Conservation (phyloP, 257 asterid species). For the Jasminum sambac region DNA sequence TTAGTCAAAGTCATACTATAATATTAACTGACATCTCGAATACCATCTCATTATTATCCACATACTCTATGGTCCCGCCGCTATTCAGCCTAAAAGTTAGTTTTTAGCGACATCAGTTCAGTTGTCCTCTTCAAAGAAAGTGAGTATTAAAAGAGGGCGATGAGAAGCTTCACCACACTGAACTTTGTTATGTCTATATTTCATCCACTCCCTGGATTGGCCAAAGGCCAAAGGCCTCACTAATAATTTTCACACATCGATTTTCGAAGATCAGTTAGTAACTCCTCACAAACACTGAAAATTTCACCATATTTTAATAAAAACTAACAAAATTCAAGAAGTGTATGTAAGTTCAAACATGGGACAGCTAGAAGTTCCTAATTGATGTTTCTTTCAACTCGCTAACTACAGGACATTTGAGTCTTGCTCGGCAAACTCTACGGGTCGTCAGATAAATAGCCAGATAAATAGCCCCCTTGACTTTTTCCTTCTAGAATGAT, state of each 20-base stretch:
- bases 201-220: neutral
- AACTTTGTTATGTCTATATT: neutral
- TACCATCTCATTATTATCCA: no score
- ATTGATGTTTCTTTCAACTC: neutral
- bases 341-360: neutral
- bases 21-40: no score
- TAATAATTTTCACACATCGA: neutral
- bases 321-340: neutral
- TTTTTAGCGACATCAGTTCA: neutral
- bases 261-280: neutral
- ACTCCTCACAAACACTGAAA: neutral
- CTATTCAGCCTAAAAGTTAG: no score
- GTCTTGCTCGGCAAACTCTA: neutral
- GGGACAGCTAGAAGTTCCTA: constrained; percentile 1
- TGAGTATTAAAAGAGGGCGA: neutral
- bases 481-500: neutral
- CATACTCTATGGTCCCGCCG: no score
- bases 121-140: neutral
- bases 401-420: neutral
- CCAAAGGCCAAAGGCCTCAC: neutral
- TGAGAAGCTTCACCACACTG: neutral
- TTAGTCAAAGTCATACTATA: no score
- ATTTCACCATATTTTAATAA: neutral
- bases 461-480: neutral
- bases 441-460: neutral